Evolutionary conservation across 805 yeast genomes (phyloP).

Genomic region (Kodamaea sagamina): DNA sequence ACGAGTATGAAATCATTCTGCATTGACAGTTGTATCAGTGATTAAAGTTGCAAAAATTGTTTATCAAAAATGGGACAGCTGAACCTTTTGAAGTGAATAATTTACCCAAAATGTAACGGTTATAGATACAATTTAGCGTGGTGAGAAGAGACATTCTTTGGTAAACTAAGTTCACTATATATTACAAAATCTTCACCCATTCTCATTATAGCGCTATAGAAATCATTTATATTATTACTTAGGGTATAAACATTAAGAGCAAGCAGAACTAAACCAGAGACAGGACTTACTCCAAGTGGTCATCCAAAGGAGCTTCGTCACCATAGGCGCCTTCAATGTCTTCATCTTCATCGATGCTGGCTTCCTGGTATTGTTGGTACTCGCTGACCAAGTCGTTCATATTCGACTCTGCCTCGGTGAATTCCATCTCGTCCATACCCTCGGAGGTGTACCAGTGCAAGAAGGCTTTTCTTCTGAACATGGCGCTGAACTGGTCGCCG

Average conservation of each 20-base stretch:
- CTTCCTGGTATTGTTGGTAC: slow-evolving; percentile 89
- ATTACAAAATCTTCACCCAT: neutral
- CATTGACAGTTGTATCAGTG: neutral
- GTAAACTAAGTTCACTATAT: too few relatives aligned
- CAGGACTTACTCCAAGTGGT: slow-evolving; percentile 41
- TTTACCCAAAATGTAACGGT: too few relatives aligned
- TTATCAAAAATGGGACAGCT: too few relatives aligned
- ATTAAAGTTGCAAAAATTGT: neutral
- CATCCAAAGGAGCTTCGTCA: slow-evolving; percentile 63
- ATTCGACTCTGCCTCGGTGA: slow-evolving; percentile 90
- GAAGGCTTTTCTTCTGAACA: slow-evolving; percentile 93
- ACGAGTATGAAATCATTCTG: neutral
- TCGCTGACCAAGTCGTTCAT: slow-evolving; percentile 87
- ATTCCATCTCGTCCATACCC: slow-evolving; percentile 96
- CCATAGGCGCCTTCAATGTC: slow-evolving; percentile 58
- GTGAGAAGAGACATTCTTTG: too few relatives aligned
- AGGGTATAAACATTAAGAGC: slow-evolving; percentile 14
- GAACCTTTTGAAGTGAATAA: too few relatives aligned
- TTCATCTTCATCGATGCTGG: slow-evolving; percentile 74
- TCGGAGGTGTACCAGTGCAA: slow-evolving; percentile 95
- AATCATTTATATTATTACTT: slow-evolving; percentile 10
- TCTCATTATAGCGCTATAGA: neutral
- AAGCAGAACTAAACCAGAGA: slow-evolving; percentile 11
- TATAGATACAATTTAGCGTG: too few relatives aligned
- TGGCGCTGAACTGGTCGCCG: slow-evolving; percentile 85